Evolutionary conservation across 2,329 filamentous ascomycete genomes (phyloP).

Genomic region (Fusarium sp.): DNA sequence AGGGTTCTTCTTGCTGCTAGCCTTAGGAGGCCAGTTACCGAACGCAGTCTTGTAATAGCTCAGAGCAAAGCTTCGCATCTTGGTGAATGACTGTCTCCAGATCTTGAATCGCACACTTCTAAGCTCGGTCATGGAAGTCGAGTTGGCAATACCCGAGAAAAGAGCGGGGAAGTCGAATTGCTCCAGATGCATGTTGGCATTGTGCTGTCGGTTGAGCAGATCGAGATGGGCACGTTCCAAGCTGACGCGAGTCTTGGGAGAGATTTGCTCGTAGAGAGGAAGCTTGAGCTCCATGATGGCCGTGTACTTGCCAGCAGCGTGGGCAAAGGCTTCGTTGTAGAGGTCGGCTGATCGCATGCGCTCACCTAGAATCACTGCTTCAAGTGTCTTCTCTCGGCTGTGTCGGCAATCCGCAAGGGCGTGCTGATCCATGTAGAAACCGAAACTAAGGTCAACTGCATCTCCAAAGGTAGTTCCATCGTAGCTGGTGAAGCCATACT

Average conservation of each 20-base stretch:
- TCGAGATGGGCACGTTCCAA: conserved; percentile 86
- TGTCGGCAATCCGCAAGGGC: conserved; percentile 81
- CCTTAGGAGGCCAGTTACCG: conserved; percentile 88
- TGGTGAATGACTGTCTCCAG: conserved; percentile 81
- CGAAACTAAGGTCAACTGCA: conserved; percentile 72
- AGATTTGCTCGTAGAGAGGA: conserved; percentile 77
- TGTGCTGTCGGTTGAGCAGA: conserved; percentile 76
- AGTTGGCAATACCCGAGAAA: conserved; percentile 88
- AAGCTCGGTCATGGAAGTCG: conserved; percentile 80
- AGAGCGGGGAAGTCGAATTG: conserved; percentile 92
- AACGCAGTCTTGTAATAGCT: conserved; percentile 71
- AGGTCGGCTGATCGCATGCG: conserved; percentile 83
- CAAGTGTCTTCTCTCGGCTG: conserved; percentile 88
- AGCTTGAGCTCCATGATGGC: conserved; percentile 75
- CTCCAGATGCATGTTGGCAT: conserved; percentile 78
- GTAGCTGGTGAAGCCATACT: conserved; percentile 68
- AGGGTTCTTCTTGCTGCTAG: conserved; percentile 89
- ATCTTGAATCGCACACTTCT: conserved; percentile 84
- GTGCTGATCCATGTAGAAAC: conserved; percentile 81
- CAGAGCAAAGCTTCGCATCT: conserved; percentile 79
- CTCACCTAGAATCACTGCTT: conserved; percentile 90
- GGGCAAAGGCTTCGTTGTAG: conserved; percentile 92
- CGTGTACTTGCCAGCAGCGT: conserved; percentile 88
- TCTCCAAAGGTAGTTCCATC: conserved; percentile 71
- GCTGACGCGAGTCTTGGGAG: conserved; percentile 77